Base-by-base conservation (phyloP, 192 early-diverging fungal species). In the Ambispora gerdemannii region DNA sequence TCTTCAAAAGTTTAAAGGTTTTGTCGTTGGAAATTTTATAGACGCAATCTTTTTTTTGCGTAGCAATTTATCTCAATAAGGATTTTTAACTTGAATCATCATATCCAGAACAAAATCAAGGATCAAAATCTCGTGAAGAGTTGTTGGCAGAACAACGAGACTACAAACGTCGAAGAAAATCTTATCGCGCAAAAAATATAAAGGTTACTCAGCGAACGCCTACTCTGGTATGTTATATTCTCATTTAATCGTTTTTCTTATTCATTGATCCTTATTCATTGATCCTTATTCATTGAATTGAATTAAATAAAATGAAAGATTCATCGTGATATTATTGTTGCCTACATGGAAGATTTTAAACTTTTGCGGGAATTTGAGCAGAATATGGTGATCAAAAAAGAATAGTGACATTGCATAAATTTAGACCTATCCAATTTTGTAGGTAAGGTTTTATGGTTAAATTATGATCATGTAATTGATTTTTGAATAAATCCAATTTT, bases 131-230 rank as follows among this genome's bases (percentile, higher is more conserved):
- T 3, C 63, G 63, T 2, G 65, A 38, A 27, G 72, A 73, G 32
- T 31, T 73, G 4, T 47, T 73, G 4, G 72, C 72, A 4, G 72
- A 73, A 52, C 30, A 67, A 59, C 38, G 72, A 15, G 72, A 73
- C 50, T 73, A 73, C 31, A 73, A 73, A 35, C 62, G 72, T 53
- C 65, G 72, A 58, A 63, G 72, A 43, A 73, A 73, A 35, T 67
- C 63, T n/a, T 73, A 73, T 24, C 50, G 72, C 31, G 72, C 72
- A 13, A 73, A 73, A n/a, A 70, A 70, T 58, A 70, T 70, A 11
- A 70, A 43, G 19, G 56, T 73, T 27, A 73, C 72, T 3, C 62
- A 73, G 20, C 36, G 64, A 20, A 73, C 72, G n/a, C 32, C 72
- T n/a, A 73, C 62, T 0, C 63, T 68, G 72, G 72, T 73, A 67